A percentile compares a stretch with the other conserved stretches of the same genome.
Evolutionary conservation across 495 filamentous ascomycete species (phyloP).

Genomic region (Aspergillus cavernicola): DNA sequence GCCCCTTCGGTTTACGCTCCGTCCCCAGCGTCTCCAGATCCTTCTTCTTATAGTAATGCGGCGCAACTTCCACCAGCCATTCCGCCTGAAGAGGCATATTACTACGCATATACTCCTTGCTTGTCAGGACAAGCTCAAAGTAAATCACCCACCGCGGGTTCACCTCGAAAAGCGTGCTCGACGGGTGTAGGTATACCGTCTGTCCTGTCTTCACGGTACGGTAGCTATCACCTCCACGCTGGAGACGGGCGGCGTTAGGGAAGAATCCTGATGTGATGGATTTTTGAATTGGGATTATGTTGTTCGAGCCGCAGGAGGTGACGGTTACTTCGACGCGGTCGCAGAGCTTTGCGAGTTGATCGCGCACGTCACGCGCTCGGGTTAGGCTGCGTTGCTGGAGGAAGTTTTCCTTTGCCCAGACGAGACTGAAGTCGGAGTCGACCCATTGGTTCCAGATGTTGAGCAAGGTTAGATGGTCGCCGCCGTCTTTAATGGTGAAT

Average conservation of each 20-base stretch:
- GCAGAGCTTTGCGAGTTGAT: conserved; percentile 91
- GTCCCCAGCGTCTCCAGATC: conserved; percentile 78
- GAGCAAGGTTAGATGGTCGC: conserved; percentile 86
- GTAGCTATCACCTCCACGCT: conserved; percentile 84
- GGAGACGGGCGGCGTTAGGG: conserved; percentile 83
- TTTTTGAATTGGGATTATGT: conserved; percentile 75
- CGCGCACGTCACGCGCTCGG: conserved; percentile 85
- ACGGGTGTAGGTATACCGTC: conserved; percentile 88
- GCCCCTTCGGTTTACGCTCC: conserved; percentile 74
- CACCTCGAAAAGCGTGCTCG: conserved; percentile 71
- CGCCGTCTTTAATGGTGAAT: conserved; percentile 89
- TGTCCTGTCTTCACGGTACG: conserved; percentile 91
- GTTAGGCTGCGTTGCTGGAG: conserved; percentile 83
- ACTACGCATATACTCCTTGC: conserved; percentile 90
- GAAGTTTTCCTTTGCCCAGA: conserved; percentile 94
- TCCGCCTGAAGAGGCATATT: conserved; percentile 79
- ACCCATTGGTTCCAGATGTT: conserved; percentile 98
- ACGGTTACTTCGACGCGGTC: conserved; percentile 83
- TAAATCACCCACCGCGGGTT: conserved; percentile 90
- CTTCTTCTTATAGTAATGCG: conserved; percentile 93
- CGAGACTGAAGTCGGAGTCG: conserved; percentile 81
- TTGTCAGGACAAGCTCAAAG: conserved; percentile 88
- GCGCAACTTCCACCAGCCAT: conserved; percentile 89
- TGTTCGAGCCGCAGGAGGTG: conserved; percentile 63
- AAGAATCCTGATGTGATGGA: conserved; percentile 93